A percentile compares a stretch with the other conserved stretches of the same genome.
These are phyloP conservation scores for Penicillium desertorum DNA, from an alignment of 495 filamentous ascomycete genomes.

Conservation along the genomic window DNA sequence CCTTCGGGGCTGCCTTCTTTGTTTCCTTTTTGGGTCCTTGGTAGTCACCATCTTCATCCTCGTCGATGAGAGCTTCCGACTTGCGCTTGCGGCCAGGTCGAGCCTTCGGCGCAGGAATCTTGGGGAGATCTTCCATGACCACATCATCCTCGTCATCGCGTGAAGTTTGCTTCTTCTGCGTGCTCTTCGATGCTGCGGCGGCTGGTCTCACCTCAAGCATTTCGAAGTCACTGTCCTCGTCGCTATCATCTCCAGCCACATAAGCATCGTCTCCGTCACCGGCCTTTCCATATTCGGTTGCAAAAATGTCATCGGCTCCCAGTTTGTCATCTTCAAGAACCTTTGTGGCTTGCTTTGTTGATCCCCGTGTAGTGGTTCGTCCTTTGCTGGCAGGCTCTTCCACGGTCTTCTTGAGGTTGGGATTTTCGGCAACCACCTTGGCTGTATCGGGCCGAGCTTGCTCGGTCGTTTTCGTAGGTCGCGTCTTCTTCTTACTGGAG, in stretches of 20 bases:
- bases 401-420: conserved; percentile 28
- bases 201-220: conserved; percentile 40
- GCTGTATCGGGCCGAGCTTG: conserved; percentile 21
- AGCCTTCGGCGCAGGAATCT: conserved; percentile 33
- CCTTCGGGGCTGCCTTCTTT: conserved; percentile 24
- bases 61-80: conserved; percentile 48
- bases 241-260: conserved; percentile 61
- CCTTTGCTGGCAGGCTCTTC: conserved; percentile 31
- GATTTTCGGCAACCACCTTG: conserved; percentile 28
- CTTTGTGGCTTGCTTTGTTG: conserved; percentile 33
- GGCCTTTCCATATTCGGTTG: conserved; percentile 58
- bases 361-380: conserved; percentile 24
- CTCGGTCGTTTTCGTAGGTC: conserved; percentile 33
- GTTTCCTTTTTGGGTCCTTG: conserved; percentile 38
- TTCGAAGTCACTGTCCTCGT: conserved; percentile 52
- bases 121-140: conserved; percentile 48
- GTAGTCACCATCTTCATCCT: conserved; percentile 42
- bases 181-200: conserved; percentile 24
- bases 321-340: conserved; percentile 61
- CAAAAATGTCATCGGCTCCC: conserved; percentile 72
- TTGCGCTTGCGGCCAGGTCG: conserved; percentile 56
- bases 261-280: conserved; percentile 69
- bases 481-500: conserved; percentile 53
- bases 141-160: conserved; percentile 48
- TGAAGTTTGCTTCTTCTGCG: conserved; percentile 48